A percentile compares a stretch with the other conserved stretches of the same genome.
phyloP scores from a whole-genome alignment of 2,329 filamentous ascomycete species.

The Alternaria ventricosa region DNA sequence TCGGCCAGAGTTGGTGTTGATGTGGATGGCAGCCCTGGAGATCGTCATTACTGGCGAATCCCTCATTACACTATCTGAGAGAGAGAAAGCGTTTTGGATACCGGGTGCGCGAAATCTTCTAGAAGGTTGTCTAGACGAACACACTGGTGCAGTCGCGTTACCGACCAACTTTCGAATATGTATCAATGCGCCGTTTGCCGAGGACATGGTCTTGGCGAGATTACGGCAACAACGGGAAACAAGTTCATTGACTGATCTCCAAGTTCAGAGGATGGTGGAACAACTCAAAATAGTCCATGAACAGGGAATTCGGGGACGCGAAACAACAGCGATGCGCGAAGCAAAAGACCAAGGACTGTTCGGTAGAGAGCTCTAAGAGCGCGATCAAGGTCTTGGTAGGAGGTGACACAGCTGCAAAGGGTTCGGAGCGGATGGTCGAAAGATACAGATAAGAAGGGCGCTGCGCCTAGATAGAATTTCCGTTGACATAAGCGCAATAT shows the following conservation, averaged over 20 bases:
- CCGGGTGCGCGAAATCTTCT: not conserved
- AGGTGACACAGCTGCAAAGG: not conserved
- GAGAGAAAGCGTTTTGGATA: not conserved
- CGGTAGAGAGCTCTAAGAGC: accelerated
- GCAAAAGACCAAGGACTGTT: slow-evolving; percentile 3
- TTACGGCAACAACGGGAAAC: not conserved
- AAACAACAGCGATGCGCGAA: not conserved
- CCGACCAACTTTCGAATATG: not conserved
- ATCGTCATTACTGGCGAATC: not conserved
- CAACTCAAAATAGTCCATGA: not conserved
- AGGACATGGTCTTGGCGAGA: not conserved
- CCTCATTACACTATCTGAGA: not conserved
- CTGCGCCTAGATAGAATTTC: not conserved
- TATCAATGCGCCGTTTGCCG: not conserved
- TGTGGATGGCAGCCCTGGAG: not conserved
- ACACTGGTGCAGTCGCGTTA: not conserved
- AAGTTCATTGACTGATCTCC: not conserved
- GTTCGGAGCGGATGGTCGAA: accelerated
- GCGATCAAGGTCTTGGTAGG: not conserved
- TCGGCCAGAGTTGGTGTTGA: not conserved
- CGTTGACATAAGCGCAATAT: not conserved
- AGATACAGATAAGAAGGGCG: not conserved
- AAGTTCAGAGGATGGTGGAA: not conserved
- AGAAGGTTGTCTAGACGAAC: not conserved
- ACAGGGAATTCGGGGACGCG: not conserved